Percentiles rank a stretch among this genome's conserved stretches.
Evolutionary conservation across 2,329 filamentous ascomycete genomes (phyloP).

Genomic region (Penicillium palitans): DNA sequence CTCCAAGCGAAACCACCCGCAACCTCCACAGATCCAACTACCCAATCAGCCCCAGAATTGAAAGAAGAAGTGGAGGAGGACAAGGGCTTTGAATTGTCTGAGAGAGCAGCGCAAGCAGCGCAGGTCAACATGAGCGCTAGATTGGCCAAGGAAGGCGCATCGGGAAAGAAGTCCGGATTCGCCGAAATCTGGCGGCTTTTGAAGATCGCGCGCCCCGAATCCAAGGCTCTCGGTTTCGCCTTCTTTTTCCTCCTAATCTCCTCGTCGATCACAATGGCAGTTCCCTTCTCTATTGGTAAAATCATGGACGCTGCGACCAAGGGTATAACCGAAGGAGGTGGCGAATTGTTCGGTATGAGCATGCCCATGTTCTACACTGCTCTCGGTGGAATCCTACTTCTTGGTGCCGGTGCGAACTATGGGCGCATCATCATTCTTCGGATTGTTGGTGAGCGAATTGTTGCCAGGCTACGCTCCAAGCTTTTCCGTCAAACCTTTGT

Average conservation of each 20-base stretch:
- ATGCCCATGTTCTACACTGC: slow-evolving; percentile 85
- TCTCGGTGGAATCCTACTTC: slow-evolving; percentile 71
- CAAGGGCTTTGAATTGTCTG: slow-evolving; percentile 68
- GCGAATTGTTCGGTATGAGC: slow-evolving; percentile 77
- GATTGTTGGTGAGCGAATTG: slow-evolving; percentile 92
- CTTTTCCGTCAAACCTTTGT: slow-evolving; percentile 89
- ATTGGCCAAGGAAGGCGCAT: slow-evolving; percentile 74
- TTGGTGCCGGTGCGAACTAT: slow-evolving; percentile 90
- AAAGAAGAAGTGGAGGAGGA: slow-evolving; percentile 56
- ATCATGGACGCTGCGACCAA: slow-evolving; percentile 91
- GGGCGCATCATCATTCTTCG: slow-evolving; percentile 88
- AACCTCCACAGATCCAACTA: slow-evolving; percentile 24
- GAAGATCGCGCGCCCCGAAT: slow-evolving; percentile 83
- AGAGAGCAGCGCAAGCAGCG: slow-evolving; percentile 81
- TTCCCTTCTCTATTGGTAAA: slow-evolving; percentile 94
- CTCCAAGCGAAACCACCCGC: slow-evolving; percentile 30
- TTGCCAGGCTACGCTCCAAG: slow-evolving; percentile 82
- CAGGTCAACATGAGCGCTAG: slow-evolving; percentile 87
- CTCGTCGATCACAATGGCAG: slow-evolving; percentile 90
- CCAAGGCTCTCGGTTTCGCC: slow-evolving; percentile 72
- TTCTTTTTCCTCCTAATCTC: slow-evolving; percentile 85
- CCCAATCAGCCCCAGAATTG: slow-evolving; percentile 40
- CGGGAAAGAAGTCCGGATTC: slow-evolving; percentile 59
- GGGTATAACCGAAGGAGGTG: slow-evolving; percentile 61
- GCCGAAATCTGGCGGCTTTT: slow-evolving; percentile 82